Percentiles rank a stretch among this genome's conserved stretches.
Evolutionary conservation across 176 grass and related monocot species (phyloP).

Genomic region (Tuctoria greenei): DNA sequence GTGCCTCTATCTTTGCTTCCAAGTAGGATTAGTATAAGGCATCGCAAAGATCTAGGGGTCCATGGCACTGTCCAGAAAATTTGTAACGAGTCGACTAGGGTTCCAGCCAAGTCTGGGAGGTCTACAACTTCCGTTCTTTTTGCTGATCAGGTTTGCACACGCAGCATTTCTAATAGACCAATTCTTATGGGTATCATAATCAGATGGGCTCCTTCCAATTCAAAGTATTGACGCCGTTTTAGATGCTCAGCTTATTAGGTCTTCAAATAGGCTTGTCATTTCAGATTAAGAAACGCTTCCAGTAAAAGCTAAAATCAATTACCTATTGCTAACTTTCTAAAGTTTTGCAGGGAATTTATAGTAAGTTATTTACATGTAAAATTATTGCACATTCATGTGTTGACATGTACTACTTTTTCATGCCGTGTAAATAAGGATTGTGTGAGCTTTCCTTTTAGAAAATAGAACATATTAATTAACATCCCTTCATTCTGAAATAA

Average conservation of each 20-base stretch:
- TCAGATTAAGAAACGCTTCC: background rate
- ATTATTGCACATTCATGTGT: background rate
- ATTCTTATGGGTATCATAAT: background rate
- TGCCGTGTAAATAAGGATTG: too few species aligned
- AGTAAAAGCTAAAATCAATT: background rate
- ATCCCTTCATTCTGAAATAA: too few species aligned
- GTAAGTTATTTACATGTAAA: background rate
- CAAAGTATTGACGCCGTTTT: background rate
- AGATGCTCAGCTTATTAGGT: background rate
- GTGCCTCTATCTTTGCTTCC: slow-evolving; percentile 24
- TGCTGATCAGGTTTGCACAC: background rate
- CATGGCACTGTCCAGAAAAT: slow-evolving; percentile 22
- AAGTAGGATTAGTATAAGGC: slow-evolving; percentile 34
- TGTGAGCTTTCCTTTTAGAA: too few species aligned
- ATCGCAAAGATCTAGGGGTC: slow-evolving; percentile 35
- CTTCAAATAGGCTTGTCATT: background rate
- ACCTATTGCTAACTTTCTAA: background rate
- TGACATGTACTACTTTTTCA: background rate
- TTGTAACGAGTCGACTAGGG: background rate
- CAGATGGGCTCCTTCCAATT: background rate
- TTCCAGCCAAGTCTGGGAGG: slow-evolving; percentile 38
- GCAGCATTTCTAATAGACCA: background rate
- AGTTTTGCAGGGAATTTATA: background rate
- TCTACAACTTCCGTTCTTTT: slow-evolving; percentile 32
- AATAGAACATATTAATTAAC: too few species aligned